Conservation (phyloP, 2,329 filamentous ascomycete genomes). For the Aspergillus sp. region DNA sequence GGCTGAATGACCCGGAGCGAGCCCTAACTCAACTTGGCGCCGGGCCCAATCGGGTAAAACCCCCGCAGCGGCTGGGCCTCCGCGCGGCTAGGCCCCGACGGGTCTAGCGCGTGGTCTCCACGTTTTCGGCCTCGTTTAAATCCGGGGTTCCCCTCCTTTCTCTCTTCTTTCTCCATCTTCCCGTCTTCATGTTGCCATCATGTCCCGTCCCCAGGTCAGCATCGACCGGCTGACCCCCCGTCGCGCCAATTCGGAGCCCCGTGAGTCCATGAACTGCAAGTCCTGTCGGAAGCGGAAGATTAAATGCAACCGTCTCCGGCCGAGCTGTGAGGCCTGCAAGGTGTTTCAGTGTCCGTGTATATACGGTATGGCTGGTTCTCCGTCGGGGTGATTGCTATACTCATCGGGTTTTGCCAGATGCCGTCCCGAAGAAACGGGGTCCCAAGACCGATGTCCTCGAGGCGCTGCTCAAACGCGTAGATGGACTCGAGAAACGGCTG, state of each 20-base stretch:
- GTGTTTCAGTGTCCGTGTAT: slow-evolving; percentile 86
- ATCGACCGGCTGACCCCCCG: slow-evolving; percentile 75
- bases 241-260: slow-evolving; percentile 70
- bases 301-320: slow-evolving; percentile 83
- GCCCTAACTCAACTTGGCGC: not conserved
- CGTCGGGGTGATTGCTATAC: slow-evolving; percentile 34
- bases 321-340: slow-evolving; percentile 84
- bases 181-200: slow-evolving; percentile 30
- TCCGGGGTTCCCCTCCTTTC: slow-evolving; percentile 12
- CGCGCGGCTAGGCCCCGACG: slow-evolving; percentile 2
- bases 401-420: slow-evolving; percentile 54
- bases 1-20: not conserved
- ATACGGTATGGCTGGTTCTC: slow-evolving; percentile 61
- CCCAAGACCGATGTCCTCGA: slow-evolving; percentile 89
- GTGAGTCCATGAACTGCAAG: slow-evolving; percentile 95
- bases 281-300: slow-evolving; percentile 94
- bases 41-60: slow-evolving; percentile 7
- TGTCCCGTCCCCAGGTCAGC: slow-evolving; percentile 74
- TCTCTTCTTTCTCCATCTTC: slow-evolving; percentile 7
- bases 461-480: slow-evolving; percentile 78
- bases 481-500: slow-evolving; percentile 77
- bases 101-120: slow-evolving; percentile 16
- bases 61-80: slow-evolving; percentile 17
- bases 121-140: slow-evolving; percentile 17
- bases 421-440: slow-evolving; percentile 83